These are phyloP conservation scores for Gossypioides kirkii DNA, from an alignment of 345 rosid genomes.

Conservation along the genomic window DNA sequence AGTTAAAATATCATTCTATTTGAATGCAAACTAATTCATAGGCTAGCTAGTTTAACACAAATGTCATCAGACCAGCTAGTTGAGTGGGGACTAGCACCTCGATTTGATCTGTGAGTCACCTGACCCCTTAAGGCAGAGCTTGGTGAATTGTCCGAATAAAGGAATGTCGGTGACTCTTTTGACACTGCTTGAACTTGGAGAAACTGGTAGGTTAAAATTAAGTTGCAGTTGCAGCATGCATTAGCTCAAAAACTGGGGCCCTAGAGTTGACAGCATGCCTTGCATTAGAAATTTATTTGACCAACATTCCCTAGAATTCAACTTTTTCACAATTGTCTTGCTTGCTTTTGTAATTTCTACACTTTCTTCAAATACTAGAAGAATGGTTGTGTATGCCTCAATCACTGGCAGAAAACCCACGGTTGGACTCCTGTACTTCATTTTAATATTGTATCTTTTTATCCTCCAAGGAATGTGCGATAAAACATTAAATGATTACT, in stretches of 20 bases:
- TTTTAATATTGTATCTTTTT: background rate
- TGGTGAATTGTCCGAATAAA: slow-evolving; percentile 14
- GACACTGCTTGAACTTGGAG: slow-evolving; percentile 14
- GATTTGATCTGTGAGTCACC: slow-evolving; percentile 17
- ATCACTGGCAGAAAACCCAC: background rate
- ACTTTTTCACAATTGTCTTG: background rate
- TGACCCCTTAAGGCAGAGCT: slow-evolving; percentile 17
- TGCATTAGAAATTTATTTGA: background rate
- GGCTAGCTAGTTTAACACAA: slow-evolving; percentile 17
- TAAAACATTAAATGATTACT: background rate
- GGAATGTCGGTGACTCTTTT: slow-evolving; percentile 5
- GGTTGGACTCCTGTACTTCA: background rate
- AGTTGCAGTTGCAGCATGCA: slow-evolving; percentile 5
- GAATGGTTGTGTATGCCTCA: background rate
- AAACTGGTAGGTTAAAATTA: slow-evolving; percentile 5
- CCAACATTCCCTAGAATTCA: background rate
- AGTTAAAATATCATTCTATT: background rate
- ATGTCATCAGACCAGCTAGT: slow-evolving; percentile 15
- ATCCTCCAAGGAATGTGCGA: background rate
- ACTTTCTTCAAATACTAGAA: background rate
- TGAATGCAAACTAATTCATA: background rate
- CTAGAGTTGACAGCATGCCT: slow-evolving; percentile 2
- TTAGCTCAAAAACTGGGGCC: background rate
- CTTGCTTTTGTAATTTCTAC: slow-evolving; percentile 3
- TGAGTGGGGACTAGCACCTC: slow-evolving; percentile 19